These are phyloP conservation scores for Cairneyella variabilis DNA, from an alignment of 495 filamentous ascomycete species.

Conservation along the genomic window DNA sequence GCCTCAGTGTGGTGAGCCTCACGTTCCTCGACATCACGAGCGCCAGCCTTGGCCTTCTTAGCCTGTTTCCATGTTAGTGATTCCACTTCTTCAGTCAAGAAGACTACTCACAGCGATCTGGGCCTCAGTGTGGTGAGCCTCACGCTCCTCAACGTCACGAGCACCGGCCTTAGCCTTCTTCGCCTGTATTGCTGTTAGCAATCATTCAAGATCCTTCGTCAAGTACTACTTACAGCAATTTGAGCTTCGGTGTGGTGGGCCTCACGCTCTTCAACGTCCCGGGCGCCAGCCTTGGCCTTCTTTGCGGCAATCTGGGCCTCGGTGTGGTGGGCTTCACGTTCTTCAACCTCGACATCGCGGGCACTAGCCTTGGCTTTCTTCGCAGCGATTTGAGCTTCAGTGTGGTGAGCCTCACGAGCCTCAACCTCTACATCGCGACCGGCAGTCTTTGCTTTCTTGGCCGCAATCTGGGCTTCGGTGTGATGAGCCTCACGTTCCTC, in stretches of 20 bases:
- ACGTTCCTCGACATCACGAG: slow-evolving; percentile 15
- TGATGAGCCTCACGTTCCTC: slow-evolving; percentile 22
- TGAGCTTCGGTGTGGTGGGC: slow-evolving; percentile 11
- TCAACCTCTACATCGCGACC: slow-evolving; percentile 18
- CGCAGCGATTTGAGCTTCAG: slow-evolving; percentile 15
- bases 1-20: slow-evolving; percentile 26
- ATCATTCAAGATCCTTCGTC: not conserved
- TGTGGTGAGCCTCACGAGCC: slow-evolving; percentile 31
- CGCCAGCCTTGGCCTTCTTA: slow-evolving; percentile 20
- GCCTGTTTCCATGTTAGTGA: no score
- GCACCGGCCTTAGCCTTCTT: slow-evolving; percentile 5
- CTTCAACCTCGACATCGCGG: slow-evolving; percentile 12
- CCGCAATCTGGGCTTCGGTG: slow-evolving; percentile 10
- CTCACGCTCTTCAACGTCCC: slow-evolving; percentile 16
- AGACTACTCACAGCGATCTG: slow-evolving; percentile 26
- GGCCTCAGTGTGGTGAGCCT: slow-evolving; percentile 25
- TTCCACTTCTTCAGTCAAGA: no score
- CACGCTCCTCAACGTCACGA: slow-evolving; percentile 7
- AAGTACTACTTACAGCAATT: slow-evolving; percentile 6
- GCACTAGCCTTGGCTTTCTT: slow-evolving; percentile 13
- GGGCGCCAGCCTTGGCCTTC: slow-evolving; percentile 16
- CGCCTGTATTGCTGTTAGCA: not conserved
- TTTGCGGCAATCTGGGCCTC: slow-evolving; percentile 15
- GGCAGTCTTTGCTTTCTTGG: slow-evolving; percentile 16
- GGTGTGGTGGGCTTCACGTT: slow-evolving; percentile 18